A percentile compares a stretch with the other conserved stretches of the same genome.
These are phyloP conservation scores for Rhodotorula kratochvilovae DNA, from an alignment of 768 basidiomycete genomes.

Conservation along the genomic window DNA sequence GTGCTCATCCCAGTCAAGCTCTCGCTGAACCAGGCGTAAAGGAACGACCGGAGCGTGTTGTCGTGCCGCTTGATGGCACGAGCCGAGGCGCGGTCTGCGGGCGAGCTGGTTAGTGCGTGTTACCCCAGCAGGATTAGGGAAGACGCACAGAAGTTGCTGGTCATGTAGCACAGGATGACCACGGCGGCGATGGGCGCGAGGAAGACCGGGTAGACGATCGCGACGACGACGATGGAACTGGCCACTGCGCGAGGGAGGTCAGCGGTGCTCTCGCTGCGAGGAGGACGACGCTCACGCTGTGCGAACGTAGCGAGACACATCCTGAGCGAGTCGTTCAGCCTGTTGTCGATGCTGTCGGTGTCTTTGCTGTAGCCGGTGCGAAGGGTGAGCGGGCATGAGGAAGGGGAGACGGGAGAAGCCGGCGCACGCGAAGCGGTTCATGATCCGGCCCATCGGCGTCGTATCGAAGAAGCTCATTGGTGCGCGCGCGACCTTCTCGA, in stretches of 20 bases:
- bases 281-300: neutral
- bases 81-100: constrained; percentile 68
- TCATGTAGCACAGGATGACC: constrained; percentile 55
- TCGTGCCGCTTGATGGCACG: constrained; percentile 80
- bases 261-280: too few relatives aligned
- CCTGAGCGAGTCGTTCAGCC: constrained; percentile 61
- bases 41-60: constrained; percentile 70
- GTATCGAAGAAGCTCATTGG: constrained; percentile 86
- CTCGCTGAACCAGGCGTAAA: constrained; percentile 91
- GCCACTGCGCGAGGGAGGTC: neutral
- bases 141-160: constrained; percentile 1
- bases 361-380: too few relatives aligned
- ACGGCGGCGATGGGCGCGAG: constrained; percentile 11
- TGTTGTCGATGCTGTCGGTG: constrained; percentile 61
- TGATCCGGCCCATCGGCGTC: constrained; percentile 48
- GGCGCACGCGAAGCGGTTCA: constrained; percentile 29
- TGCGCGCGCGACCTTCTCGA: constrained; percentile 68
- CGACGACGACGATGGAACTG: constrained; percentile 11
- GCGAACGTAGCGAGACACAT: constrained; percentile 55
- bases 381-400: too few relatives aligned
- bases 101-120: neutral
- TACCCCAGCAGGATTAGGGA: too few relatives aligned
- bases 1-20: constrained; percentile 71
- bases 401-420: too few relatives aligned
- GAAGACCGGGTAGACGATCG: constrained; percentile 29